Conservation (phyloP, 805 yeast species). For the Spathaspora arborariae region DNA sequence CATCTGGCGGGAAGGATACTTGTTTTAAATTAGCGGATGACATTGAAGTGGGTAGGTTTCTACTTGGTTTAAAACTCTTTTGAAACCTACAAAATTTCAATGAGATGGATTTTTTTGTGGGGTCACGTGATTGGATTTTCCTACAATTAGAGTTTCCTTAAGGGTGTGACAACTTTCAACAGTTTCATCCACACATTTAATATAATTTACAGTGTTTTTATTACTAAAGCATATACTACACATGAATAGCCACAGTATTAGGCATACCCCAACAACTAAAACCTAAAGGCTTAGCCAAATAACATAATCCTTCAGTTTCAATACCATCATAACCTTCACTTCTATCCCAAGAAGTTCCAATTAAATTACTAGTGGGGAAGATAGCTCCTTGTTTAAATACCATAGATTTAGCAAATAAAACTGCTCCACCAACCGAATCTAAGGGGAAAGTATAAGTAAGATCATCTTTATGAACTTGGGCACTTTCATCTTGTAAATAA, state of each 20-base stretch:
- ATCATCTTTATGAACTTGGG: conserved; percentile 8
- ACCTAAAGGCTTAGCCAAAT: conserved; percentile 41
- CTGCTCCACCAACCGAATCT: conserved; percentile 54
- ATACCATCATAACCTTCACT: conserved; percentile 51
- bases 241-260: conserved; percentile 40
- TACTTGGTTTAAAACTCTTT: too few species aligned
- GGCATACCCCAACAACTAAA: conserved; percentile 50
- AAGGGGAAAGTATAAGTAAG: conserved; percentile 18
- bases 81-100: too few species aligned
- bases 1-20: conserved; percentile 73
- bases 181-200: too few species aligned
- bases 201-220: too few species aligned
- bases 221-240: too few species aligned
- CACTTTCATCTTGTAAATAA: conserved; percentile 11
- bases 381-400: conserved; percentile 44
- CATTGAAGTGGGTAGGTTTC: background rate
- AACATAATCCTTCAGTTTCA: conserved; percentile 53
- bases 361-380: conserved; percentile 43
- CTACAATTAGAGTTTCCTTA: too few species aligned
- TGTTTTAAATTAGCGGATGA: conserved; percentile 15
- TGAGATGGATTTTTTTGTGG: background rate
- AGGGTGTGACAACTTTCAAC: too few species aligned
- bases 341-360: conserved; percentile 47
- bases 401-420: conserved; percentile 40
- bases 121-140: background rate